phyloP scores from a whole-genome alignment of 23 red algal genomes.

The Gracilaria vermiculophylla region DNA sequence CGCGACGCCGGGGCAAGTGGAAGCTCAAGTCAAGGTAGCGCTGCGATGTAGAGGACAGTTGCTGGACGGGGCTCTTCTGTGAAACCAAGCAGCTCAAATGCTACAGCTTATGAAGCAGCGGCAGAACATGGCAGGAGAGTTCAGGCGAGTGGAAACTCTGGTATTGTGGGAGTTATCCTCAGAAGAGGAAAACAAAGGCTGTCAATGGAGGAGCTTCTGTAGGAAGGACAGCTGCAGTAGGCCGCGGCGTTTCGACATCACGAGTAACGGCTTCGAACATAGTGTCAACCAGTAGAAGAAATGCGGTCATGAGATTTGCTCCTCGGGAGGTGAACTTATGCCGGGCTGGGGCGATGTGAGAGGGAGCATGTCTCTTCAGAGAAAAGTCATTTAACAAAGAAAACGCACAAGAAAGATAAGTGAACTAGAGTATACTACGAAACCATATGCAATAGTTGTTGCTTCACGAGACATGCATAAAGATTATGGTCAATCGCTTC shows the following conservation, averaged over 20 bases:
- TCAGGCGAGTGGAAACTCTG: not conserved
- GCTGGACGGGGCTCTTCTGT: not conserved
- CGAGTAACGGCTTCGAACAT: not conserved
- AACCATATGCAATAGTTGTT: no score
- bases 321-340: no score
- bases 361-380: no score
- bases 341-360: no score
- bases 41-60: not conserved
- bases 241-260: not conserved
- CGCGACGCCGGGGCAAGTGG: not conserved
- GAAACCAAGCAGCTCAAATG: not conserved
- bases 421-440: no score
- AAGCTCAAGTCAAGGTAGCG: not conserved
- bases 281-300: not conserved
- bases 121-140: not conserved
- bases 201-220: not conserved
- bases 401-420: no score
- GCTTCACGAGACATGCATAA: no score
- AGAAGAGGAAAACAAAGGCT: not conserved
- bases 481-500: no score
- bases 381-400: no score
- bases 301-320: not conserved
- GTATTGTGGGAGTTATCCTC: not conserved
- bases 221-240: not conserved
- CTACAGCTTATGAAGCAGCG: not conserved